These are phyloP conservation scores for Phytophthora pistaciae DNA, from an alignment of 352 stramenopile species.

Conservation along the genomic window DNA sequence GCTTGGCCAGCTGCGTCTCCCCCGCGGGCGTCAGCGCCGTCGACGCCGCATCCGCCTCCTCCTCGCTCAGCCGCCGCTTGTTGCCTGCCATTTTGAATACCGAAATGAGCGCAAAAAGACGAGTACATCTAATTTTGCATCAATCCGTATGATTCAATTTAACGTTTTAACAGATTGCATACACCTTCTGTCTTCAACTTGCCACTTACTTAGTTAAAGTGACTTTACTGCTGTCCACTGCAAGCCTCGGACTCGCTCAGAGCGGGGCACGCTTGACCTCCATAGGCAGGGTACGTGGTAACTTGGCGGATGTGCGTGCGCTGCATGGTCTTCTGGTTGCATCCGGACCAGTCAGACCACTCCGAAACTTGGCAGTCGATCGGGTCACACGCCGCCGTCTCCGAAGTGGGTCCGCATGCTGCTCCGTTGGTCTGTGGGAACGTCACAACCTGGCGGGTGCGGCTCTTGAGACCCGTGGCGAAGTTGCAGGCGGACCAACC, in stretches of 20 bases:
- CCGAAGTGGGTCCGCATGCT: constrained; percentile 29
- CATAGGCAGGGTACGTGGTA: constrained; percentile 41
- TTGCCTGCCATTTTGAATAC: constrained; percentile 28
- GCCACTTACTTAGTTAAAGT: neutral
- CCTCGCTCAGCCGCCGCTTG: constrained; percentile 38
- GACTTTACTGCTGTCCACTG: constrained; percentile 11
- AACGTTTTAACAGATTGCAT: neutral
- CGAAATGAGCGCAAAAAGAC: neutral
- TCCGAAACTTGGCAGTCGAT: constrained; percentile 51
- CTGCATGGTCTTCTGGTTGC: constrained; percentile 56
- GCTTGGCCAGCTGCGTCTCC: constrained; percentile 65
- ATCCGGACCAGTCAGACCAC: constrained; percentile 65
- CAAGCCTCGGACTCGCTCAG: constrained; percentile 41
- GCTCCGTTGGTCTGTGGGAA: constrained; percentile 37
- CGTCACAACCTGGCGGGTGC: constrained; percentile 41
- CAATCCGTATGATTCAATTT: neutral
- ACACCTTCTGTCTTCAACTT: constrained; percentile 1
- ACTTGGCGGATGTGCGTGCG: constrained; percentile 42
- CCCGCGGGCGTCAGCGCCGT: constrained; percentile 37
- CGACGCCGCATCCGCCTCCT: constrained; percentile 18
- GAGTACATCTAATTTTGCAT: neutral
- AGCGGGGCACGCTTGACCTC: constrained; percentile 37
- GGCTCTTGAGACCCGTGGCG: constrained; percentile 45
- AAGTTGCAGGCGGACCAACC: constrained; percentile 62
- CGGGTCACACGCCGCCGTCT: constrained; percentile 46